Conservation (phyloP, 2,329 filamentous ascomycete species). For the Cadophora sp. region DNA sequence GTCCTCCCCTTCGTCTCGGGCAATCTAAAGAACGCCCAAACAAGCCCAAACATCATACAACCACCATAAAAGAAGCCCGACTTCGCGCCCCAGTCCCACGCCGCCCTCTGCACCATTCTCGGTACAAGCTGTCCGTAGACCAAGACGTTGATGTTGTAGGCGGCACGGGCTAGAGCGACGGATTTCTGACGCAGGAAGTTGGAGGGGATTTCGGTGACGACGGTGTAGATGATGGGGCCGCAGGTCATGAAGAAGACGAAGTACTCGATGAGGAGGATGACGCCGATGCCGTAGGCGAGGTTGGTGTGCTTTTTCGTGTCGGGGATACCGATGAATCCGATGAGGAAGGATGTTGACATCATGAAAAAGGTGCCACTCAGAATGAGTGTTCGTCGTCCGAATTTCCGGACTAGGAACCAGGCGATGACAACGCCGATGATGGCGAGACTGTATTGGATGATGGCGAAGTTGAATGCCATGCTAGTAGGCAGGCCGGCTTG, state of each 20-base stretch:
- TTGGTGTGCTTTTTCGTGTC: constrained; percentile 10
- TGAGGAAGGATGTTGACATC: constrained; percentile 13
- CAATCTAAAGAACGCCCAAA: constrained; percentile 53
- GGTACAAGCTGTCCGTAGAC: constrained; percentile 16
- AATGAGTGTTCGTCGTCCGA: constrained; percentile 18
- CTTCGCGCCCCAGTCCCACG: constrained; percentile 20
- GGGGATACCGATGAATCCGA: constrained; percentile 13
- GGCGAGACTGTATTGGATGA: constrained; percentile 17
- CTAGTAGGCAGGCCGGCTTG: constrained; percentile 13
- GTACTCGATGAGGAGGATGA: constrained; percentile 17
- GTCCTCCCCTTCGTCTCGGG: constrained; percentile 80
- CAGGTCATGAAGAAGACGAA: constrained; percentile 24
- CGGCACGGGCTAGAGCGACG: background rate
- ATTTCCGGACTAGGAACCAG: constrained; percentile 13
- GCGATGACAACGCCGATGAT: constrained; percentile 10
- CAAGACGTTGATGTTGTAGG: constrained; percentile 15
- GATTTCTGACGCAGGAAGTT: constrained; percentile 6
- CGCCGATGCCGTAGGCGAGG: constrained; percentile 19
- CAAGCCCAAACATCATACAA: background rate
- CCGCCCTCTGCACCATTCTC: constrained; percentile 12
- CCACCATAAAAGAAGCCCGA: constrained; percentile 17
- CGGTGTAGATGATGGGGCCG: constrained; percentile 19
- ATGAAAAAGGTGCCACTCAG: constrained; percentile 8
- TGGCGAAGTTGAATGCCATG: constrained; percentile 20
- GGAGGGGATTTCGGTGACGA: constrained; percentile 19